Percentiles rank a stretch among this genome's conserved stretches.
Evolutionary conservation across 805 yeast genomes (phyloP).

Genomic region (Spencermartinsiella europaea): DNA sequence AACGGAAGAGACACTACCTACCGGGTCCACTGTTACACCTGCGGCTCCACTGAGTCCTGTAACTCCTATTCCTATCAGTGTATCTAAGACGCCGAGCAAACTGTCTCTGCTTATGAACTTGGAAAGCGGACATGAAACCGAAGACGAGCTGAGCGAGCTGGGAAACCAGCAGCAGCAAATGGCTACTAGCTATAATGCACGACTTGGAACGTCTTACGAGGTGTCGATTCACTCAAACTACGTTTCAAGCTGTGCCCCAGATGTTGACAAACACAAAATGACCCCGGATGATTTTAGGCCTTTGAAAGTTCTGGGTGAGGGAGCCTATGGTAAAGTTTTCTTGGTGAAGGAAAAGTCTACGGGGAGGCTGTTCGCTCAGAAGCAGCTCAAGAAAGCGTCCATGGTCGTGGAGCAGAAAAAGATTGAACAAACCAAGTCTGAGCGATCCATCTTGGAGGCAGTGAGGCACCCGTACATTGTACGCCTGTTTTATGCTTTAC

Average conservation of each 20-base stretch:
- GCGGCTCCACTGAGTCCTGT: slow-evolving; percentile 1
- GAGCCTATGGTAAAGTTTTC: slow-evolving; percentile 84
- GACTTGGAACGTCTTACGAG: slow-evolving; percentile 47
- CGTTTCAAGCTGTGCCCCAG: slow-evolving; percentile 26
- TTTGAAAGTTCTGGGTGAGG: slow-evolving; percentile 73
- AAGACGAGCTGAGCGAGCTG: not conserved
- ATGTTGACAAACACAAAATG: slow-evolving; percentile 24
- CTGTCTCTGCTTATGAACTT: slow-evolving; percentile 1
- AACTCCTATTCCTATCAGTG: slow-evolving; percentile 6
- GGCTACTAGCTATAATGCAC: slow-evolving; percentile 7
- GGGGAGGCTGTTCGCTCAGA: slow-evolving; percentile 74
- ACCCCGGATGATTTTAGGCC: slow-evolving; percentile 57
- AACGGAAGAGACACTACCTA: slow-evolving; percentile 8
- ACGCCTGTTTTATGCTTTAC: slow-evolving; percentile 75
- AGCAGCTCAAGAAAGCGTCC: slow-evolving; percentile 77
- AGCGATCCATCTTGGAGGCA: slow-evolving; percentile 64
- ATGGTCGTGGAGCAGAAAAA: slow-evolving; percentile 55
- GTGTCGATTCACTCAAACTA: slow-evolving; percentile 43
- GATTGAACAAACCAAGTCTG: slow-evolving; percentile 75
- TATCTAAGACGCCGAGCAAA: slow-evolving; percentile 2
- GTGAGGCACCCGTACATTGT: slow-evolving; percentile 79
- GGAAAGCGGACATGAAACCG: not conserved
- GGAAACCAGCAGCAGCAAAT: not conserved
- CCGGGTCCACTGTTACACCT: not conserved
- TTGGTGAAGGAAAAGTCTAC: slow-evolving; percentile 62